Evolutionary conservation across 768 basidiomycete species (phyloP), one percentile per base, ranked within the genome.

Genomic region (Xerocomus brunneocitrinus): DNA sequence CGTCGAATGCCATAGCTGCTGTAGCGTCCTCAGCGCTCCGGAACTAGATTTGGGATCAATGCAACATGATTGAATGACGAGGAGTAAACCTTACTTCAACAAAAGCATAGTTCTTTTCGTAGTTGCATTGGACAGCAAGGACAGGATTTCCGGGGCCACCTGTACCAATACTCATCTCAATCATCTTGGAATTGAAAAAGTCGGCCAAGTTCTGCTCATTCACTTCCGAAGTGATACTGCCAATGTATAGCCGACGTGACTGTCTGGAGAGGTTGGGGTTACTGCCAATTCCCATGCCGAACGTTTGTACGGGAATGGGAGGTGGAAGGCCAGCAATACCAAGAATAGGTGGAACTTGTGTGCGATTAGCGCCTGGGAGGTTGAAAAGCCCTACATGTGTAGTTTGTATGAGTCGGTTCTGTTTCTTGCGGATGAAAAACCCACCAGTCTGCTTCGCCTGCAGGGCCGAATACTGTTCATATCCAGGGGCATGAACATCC

Each of bases 101-200:
- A 67, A 98, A 99, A 1, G 97, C 97, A 67, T 98, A 99, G 62
- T 92, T 94, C 78, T 98, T 99, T 71, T 98, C 97, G 63, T 94
- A 94, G 66, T 98, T 98, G 74, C 97, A 89, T 65, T 95, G 93
- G 5, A 97, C 93, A 19, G 88, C 88, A 31, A 95, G 79, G 31
- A 98, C 92, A 9, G 95, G 91, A 58, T 93, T 92, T 22, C 91
- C 93, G 24, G 89, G 82, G 19, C 79, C 82, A 28, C 85, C 87
- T 6, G 91, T 90, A 13, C 91, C 89, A 44, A 95, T 84, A 57
- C 79, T 79, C 84, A 91, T 90, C 72, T 98, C 93, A 38, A 80
- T 82, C 94, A 98, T 98, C 74, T 95, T 93, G 51, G 78, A 74
- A 66, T 98, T 98, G 83, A 99, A 98, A 76, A 98, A 97, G 35